Conservation (phyloP, 768 basidiomycete species). For the Boletus bicolor region DNA sequence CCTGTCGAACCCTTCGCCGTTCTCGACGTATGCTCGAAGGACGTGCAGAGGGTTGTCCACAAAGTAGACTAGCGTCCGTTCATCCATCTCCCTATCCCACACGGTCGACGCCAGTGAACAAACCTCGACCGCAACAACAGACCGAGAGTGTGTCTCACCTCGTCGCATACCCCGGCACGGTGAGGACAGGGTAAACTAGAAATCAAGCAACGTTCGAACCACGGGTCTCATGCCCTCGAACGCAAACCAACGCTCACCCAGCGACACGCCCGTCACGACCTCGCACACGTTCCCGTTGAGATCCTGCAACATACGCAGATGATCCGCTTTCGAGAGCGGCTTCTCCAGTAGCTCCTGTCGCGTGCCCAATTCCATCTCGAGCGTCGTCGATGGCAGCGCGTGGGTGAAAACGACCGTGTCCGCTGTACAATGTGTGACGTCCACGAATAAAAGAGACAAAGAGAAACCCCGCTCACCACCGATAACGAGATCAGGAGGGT, state of each 20-base stretch:
- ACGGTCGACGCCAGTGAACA: background rate
- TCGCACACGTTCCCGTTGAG: slow-evolving; percentile 85
- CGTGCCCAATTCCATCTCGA: slow-evolving; percentile 37
- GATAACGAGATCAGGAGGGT: slow-evolving; percentile 78
- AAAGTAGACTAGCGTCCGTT: slow-evolving; percentile 78
- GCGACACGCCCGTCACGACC: slow-evolving; percentile 85
- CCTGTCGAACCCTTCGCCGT: slow-evolving; percentile 79
- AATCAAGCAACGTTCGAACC: background rate
- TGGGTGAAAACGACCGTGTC: slow-evolving; percentile 95
- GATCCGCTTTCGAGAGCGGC: slow-evolving; percentile 72
- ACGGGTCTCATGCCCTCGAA: background rate
- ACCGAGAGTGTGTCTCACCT: slow-evolving; percentile 39
- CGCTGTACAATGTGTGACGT: slow-evolving; percentile 45
- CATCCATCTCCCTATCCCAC: slow-evolving; percentile 66
- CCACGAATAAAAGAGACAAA: background rate
- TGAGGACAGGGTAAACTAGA: slow-evolving; percentile 70
- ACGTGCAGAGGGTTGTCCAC: slow-evolving; percentile 56
- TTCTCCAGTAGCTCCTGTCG: slow-evolving; percentile 87
- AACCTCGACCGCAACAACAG: background rate
- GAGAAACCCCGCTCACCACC: slow-evolving; percentile 44
- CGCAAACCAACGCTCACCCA: slow-evolving; percentile 51
- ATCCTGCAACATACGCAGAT: slow-evolving; percentile 83
- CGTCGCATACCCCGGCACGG: slow-evolving; percentile 71
- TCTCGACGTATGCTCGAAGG: slow-evolving; percentile 78
- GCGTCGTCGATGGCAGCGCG: slow-evolving; percentile 54